Conservation (phyloP, 768 basidiomycete genomes). For the Daedaleopsis nitida region DNA sequence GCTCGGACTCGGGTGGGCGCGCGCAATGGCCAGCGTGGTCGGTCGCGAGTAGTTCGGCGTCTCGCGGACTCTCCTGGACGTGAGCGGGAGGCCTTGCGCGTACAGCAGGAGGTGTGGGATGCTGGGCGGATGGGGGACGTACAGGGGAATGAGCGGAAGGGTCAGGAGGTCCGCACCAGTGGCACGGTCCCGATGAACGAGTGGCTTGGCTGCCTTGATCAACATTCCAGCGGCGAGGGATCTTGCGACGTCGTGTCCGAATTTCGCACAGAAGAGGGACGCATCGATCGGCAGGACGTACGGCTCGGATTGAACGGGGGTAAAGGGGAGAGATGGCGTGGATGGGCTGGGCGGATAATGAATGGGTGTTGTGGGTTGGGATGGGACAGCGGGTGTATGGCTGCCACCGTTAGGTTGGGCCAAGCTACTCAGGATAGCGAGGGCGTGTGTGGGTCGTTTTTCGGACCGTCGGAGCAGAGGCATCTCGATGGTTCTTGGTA, state of each 20-base stretch:
- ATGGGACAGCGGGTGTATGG: not conserved
- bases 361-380: not conserved
- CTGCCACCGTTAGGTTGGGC: conserved; percentile 17
- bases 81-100: conserved; percentile 52
- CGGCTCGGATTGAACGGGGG: conserved; percentile 35
- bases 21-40: not conserved
- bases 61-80: conserved; percentile 30
- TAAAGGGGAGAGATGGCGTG: conserved; percentile 19
- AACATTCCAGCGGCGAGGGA: conserved; percentile 13
- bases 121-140: conserved; percentile 55
- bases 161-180: conserved; percentile 39
- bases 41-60: not conserved
- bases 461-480: conserved; percentile 46
- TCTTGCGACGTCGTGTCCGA: conserved; percentile 39
- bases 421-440: conserved; percentile 45
- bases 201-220: conserved; percentile 13
- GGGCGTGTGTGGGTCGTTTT: conserved; percentile 57
- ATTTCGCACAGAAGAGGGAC: conserved; percentile 43
- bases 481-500: conserved; percentile 52
- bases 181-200: conserved; percentile 34
- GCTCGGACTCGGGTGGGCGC: not conserved
- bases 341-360: not conserved
- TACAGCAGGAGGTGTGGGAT: conserved; percentile 61
- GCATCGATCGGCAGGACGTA: conserved; percentile 51
- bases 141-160: conserved; percentile 51